phyloP scores from a whole-genome alignment of 305 asterid species.

The Fraxinus floribunda region DNA sequence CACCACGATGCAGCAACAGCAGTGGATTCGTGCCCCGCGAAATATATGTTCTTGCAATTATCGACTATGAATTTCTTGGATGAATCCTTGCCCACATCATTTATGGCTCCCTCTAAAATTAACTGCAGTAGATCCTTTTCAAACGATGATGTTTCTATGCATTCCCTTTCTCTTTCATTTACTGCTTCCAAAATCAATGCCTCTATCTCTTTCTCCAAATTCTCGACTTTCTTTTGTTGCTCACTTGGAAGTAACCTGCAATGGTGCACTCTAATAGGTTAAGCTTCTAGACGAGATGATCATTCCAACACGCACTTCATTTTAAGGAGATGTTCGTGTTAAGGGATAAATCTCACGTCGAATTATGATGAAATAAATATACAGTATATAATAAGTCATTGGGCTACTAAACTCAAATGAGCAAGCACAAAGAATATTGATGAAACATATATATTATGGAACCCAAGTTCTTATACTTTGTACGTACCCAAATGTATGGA shows the following conservation, averaged over 20 bases:
- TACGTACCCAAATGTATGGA: conserved; percentile 47
- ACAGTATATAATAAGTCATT: no score
- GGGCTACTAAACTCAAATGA: background rate
- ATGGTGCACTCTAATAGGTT: background rate
- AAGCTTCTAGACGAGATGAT: background rate
- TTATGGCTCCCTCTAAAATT: conserved; percentile 65
- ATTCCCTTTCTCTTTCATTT: conserved; percentile 44
- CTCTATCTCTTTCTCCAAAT: conserved; percentile 68
- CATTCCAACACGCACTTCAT: background rate
- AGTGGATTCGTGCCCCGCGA: conserved; percentile 85
- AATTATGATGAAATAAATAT: no score
- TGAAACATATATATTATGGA: background rate
- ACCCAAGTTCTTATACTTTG: background rate
- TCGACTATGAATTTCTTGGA: conserved; percentile 71
- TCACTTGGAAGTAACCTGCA: conserved; percentile 46
- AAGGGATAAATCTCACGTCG: background rate
- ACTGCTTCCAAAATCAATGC: conserved; percentile 67
- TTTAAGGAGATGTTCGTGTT: background rate
- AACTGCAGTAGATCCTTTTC: conserved; percentile 64
- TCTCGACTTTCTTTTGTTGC: conserved; percentile 45
- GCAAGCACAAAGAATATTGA: background rate
- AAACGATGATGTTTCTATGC: conserved; percentile 27
- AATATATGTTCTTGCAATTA: conserved; percentile 84
- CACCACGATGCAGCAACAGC: conserved; percentile 92
- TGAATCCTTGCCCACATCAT: conserved; percentile 42